phyloP scores from a whole-genome alignment of 345 rosid genomes.

The Cardamine chenopodiifolia region DNA sequence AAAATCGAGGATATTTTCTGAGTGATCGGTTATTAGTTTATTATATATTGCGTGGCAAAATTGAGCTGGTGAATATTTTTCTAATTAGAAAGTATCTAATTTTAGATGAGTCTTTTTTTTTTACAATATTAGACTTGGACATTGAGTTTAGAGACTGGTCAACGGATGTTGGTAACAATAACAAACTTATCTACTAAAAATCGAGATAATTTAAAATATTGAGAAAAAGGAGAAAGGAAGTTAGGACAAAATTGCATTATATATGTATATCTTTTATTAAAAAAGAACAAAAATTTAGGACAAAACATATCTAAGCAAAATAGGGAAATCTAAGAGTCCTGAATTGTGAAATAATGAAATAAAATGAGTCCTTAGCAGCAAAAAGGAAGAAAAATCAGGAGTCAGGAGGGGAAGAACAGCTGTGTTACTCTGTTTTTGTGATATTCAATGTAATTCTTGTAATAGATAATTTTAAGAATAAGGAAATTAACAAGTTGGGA shows the following conservation, averaged over 20 bases:
- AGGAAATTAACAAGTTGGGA: slow-evolving; percentile 22
- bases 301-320: not conserved
- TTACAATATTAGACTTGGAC: not conserved
- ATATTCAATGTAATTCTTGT: not conserved
- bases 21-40: not conserved
- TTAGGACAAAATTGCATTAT: not conserved
- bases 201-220: not conserved
- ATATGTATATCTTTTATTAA: no score
- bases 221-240: not conserved
- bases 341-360: slow-evolving; percentile 37
- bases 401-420: slow-evolving; percentile 25
- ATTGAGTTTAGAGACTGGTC: slow-evolving; percentile 12
- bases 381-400: not conserved
- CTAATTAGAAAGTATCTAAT: not conserved
- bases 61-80: not conserved
- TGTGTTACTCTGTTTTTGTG: slow-evolving; percentile 28
- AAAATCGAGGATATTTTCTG: not conserved
- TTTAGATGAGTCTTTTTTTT: not conserved
- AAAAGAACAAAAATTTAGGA: no score
- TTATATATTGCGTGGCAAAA: not conserved
- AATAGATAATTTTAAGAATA: not conserved
- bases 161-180: not conserved
- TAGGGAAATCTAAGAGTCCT: slow-evolving; percentile 32
- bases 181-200: not conserved
- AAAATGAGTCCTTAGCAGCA: slow-evolving; percentile 39